Evolutionary conservation across 78 protist genomes (phyloP), one percentile per base, ranked within the genome.

Genomic region (Dictyostelium citrinum): DNA sequence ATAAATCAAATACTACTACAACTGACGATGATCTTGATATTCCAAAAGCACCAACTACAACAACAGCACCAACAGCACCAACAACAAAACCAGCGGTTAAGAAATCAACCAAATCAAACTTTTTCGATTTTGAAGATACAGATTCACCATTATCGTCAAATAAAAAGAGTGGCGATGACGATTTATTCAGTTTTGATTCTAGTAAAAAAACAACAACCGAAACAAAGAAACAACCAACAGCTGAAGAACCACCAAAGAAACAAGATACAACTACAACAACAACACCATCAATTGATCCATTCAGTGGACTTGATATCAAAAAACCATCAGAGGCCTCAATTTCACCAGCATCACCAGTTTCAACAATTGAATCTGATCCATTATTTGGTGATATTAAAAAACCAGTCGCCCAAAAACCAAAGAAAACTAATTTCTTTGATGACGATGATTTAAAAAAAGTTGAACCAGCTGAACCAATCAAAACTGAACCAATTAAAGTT

Each of bases 71-170:
- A 75, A 27, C 81, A 46, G n/a, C 76, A 20, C 31, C 41, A 11
- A 64, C 67, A 24, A 7, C 74, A 58, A 35, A 60, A 75, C 29
- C 49, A 41, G 16, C 29, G 22, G n/a, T n/a, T 8, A 22, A 27
- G 14, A 77, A 45, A 27, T 29, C 55, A 77, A 14, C 83, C 1
- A 81, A 60, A 43, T 22, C 72, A n/a, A 55, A 67, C 60, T 84
- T 84, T 78, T 84, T 84, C 80, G 91, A 84, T 37, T 9, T 49
- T 74, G 75, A 74, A 55, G 82, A 71, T 31, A 24, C 35, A 68
- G 72, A 27, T 27, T 55, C 64, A 20, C 39, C 78, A 27, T 74
- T 78, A 12, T 20, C 77, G n/a, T 51, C 84, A 80, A 51, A 43
- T 70, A 45, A 24, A 20, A 55, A 61, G 68, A 22, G 24, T 22